A percentile compares a stretch with the other conserved stretches of the same genome.
Evolutionary conservation across 2,329 filamentous ascomycete genomes (phyloP).

Genomic region (Pyrenochaeta sp.): DNA sequence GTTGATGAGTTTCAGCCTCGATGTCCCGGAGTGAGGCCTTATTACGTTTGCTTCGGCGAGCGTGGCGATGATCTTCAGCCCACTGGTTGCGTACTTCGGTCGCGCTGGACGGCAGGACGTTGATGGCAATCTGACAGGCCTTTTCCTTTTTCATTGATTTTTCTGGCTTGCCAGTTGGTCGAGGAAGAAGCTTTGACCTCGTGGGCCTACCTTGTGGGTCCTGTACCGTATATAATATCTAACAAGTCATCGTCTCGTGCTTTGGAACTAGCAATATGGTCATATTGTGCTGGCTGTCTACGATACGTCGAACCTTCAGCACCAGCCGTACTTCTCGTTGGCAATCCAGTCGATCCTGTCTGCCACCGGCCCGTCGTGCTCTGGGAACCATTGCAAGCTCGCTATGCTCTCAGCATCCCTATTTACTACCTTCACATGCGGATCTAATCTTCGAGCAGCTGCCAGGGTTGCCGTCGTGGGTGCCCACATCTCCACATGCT

Average conservation of each 20-base stretch:
- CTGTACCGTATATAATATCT: too few species aligned
- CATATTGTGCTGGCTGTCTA: background rate
- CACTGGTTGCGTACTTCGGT: slow-evolving; percentile 76
- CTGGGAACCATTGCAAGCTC: slow-evolving; percentile 73
- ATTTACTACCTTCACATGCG: slow-evolving; percentile 59
- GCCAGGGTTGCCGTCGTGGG: slow-evolving; percentile 64
- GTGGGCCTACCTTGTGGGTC: too few species aligned
- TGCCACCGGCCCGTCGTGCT: slow-evolving; percentile 53
- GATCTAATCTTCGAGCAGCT: slow-evolving; percentile 57
- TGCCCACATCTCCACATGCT: slow-evolving; percentile 83
- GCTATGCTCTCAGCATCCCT: slow-evolving; percentile 74
- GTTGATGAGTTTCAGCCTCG: slow-evolving; percentile 90
- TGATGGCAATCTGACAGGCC: slow-evolving; percentile 86
- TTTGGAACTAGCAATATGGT: background rate
- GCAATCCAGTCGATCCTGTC: slow-evolving; percentile 73
- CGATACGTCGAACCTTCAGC: slow-evolving; percentile 51
- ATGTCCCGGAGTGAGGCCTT: slow-evolving; percentile 84
- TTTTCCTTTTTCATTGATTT: slow-evolving; percentile 45
- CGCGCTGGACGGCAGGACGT: slow-evolving; percentile 79
- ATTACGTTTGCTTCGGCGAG: slow-evolving; percentile 76
- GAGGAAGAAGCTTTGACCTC: slow-evolving; percentile 37
- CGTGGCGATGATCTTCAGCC: slow-evolving; percentile 96
- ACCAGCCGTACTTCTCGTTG: slow-evolving; percentile 84
- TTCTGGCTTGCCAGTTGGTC: slow-evolving; percentile 42
- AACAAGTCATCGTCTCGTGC: background rate